These are phyloP conservation scores for Vigna unguiculata DNA, from an alignment of 306 rosid genomes.

Conservation along the genomic window DNA sequence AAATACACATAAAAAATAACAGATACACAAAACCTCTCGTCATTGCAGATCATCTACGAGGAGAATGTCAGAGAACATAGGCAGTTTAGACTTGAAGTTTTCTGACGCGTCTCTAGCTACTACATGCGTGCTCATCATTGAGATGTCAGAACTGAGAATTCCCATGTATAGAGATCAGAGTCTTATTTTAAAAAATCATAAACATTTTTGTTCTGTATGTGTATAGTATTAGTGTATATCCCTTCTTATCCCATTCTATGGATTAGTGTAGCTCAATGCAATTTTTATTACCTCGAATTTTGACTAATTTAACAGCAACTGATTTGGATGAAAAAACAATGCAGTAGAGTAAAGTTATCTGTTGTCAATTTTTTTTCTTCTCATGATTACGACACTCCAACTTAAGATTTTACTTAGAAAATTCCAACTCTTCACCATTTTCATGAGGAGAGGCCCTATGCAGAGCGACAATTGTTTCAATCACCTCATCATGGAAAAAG, in stretches of 20 bases:
- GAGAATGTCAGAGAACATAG: conserved; percentile 45
- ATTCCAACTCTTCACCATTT: background rate
- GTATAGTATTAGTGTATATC: too few species aligned
- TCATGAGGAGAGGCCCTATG: background rate
- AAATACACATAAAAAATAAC: background rate
- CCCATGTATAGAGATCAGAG: conserved; percentile 28
- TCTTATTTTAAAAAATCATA: background rate
- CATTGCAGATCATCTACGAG: conserved; percentile 29
- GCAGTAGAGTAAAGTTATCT: background rate
- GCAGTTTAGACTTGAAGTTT: conserved; percentile 11
- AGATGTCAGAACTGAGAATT: conserved; percentile 33
- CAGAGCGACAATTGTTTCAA: background rate
- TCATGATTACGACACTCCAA: background rate
- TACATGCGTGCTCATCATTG: conserved; percentile 20
- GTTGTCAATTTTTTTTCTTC: background rate
- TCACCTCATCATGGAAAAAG: conserved; percentile 1
- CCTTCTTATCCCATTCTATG: background rate
- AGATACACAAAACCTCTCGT: background rate
- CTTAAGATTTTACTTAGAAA: background rate
- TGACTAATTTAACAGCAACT: background rate
- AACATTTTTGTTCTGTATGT: background rate
- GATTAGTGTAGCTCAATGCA: background rate
- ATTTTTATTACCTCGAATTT: background rate
- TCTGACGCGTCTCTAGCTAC: conserved; percentile 31
- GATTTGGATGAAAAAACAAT: background rate